Base-by-base conservation (phyloP, 768 basidiomycete genomes). In the Russula olivacea region DNA sequence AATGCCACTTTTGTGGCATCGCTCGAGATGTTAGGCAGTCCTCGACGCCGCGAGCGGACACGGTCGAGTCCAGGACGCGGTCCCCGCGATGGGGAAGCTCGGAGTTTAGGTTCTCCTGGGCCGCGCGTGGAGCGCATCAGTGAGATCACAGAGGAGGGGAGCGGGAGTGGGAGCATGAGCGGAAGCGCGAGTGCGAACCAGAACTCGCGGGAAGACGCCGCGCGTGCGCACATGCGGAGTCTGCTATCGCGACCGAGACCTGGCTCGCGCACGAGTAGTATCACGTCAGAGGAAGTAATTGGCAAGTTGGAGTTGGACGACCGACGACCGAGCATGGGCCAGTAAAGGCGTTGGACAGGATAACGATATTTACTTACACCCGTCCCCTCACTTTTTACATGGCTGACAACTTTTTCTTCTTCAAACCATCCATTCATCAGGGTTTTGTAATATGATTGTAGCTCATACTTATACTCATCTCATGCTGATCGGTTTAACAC, bases 1-100 rank as follows among this genome's bases (percentile, higher is more conserved):
- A 83, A 88, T 61, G 85, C 85, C 66, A 76, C 78, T 47, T 91
- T 91, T 71, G 65, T 83, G 68, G 80, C 79, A 59, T 87, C 84
- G 53, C 73, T 91, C 36, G 82, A 84, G 61, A 85, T 84, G 19
- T 74, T 89, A 3, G 73, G 75, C 1, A 58, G 59, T n/a, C 73
- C 76, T 10, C 68, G 72, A 21, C 64, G 71, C 58, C 71, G 76
- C 41, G 69, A 71, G 61, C 64, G 69, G 63, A 64, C 70, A 57
- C 64, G 65, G 58, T 58, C 70, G 59, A 65, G 62, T 50, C 66
- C 65, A 28, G 62, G 64, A 57, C 34, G 62, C 25, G 48, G 58
- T 45, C 61, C 25, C 49, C 61, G 56, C 25, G 50, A 60, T 30
- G 55, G 59, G 30, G 49, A 59, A 34, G 25, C 21, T 54, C 64